phyloP scores from a whole-genome alignment of 495 filamentous ascomycete species.

The Podospora fimiseda region DNA sequence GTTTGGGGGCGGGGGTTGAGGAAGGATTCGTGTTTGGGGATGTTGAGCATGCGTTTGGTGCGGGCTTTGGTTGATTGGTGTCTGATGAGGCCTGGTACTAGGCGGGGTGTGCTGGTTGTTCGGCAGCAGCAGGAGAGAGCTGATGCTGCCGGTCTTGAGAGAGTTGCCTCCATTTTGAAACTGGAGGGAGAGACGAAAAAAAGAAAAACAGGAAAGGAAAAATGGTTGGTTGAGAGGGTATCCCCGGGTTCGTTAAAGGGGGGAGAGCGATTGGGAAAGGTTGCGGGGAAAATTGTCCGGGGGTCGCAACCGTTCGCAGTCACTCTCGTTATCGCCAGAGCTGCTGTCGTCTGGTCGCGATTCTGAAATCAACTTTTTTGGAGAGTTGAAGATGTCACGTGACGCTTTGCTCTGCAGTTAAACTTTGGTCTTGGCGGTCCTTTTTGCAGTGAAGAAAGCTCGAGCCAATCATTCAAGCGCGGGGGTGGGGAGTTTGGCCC shows the following conservation, averaged over 20 bases:
- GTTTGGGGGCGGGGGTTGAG: slow-evolving; percentile 36
- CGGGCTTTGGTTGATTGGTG: slow-evolving; percentile 65
- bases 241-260: neutral
- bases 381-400: neutral
- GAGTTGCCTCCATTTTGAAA: slow-evolving; percentile 15
- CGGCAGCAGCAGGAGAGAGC: slow-evolving; percentile 18
- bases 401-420: no score
- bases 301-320: slow-evolving; percentile 7
- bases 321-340: slow-evolving; percentile 9
- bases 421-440: neutral
- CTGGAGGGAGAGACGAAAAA: slow-evolving; percentile 4
- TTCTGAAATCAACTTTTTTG: slow-evolving; percentile 14
- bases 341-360: slow-evolving; percentile 10
- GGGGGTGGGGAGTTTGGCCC: neutral
- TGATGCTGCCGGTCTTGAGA: slow-evolving; percentile 8
- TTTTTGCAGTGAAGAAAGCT: neutral
- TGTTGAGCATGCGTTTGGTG: slow-evolving; percentile 62
- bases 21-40: slow-evolving; percentile 70
- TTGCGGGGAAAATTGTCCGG: neutral
- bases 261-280: neutral
- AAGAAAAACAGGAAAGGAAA: neutral
- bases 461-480: slow-evolving; percentile 6
- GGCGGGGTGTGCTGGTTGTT: slow-evolving; percentile 27
- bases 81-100: slow-evolving; percentile 46
- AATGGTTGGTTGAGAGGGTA: neutral